phyloP scores from a whole-genome alignment of 371 early-diverging fungal species.

The Mortierella sp. region DNA sequence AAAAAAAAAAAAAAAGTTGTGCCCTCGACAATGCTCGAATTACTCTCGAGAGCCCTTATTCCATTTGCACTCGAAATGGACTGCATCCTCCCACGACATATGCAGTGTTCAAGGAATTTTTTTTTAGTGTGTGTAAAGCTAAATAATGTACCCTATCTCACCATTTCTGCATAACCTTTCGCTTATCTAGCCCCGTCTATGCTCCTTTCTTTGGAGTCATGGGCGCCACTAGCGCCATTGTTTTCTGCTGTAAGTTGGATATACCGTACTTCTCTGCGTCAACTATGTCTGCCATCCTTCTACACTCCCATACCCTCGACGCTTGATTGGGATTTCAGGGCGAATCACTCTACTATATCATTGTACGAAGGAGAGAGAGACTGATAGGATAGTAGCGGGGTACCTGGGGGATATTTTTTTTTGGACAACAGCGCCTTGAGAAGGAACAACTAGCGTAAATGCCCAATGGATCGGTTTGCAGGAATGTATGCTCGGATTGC shows the following conservation, averaged over 20 bases:
- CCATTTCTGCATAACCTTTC: neutral
- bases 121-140: neutral
- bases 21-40: neutral
- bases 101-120: neutral
- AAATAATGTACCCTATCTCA: constrained; percentile 4
- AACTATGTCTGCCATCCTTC: neutral
- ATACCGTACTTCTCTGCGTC: neutral
- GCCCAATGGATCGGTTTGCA: too few species aligned
- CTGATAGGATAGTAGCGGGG: neutral
- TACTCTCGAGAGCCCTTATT: neutral
- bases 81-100: neutral
- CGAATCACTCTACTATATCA: neutral
- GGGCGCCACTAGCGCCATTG: constrained; percentile 96
- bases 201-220: constrained; percentile 97
- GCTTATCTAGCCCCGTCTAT: constrained; percentile 85
- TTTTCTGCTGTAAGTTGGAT: constrained; percentile 92
- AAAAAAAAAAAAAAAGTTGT: neutral
- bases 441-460: too few species aligned
- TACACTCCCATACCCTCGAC: neutral
- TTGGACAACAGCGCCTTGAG: too few species aligned
- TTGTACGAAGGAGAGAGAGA: too few species aligned
- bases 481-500: too few species aligned
- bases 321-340: neutral
- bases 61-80: neutral
- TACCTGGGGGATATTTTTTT: too few species aligned